phyloP scores from a whole-genome alignment of 257 asterid genomes.

The Datura wrightii region DNA sequence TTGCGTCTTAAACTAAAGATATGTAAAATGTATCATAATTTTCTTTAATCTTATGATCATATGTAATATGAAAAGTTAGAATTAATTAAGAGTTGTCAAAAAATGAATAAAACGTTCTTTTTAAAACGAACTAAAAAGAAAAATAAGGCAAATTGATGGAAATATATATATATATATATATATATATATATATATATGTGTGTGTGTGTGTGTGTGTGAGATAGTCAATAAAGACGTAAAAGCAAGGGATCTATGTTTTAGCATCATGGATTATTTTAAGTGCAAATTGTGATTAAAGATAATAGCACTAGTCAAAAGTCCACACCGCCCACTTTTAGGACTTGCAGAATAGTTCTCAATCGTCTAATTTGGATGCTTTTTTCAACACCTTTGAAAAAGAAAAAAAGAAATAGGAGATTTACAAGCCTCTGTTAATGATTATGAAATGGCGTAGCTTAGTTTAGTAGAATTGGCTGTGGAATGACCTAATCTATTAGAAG shows the following conservation, averaged over 20 bases:
- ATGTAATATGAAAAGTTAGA: too few relatives aligned
- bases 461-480: neutral
- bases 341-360: neutral
- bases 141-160: too few relatives aligned
- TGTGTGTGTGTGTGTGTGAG: too few relatives aligned
- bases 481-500: neutral
- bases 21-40: too few relatives aligned
- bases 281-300: conserved; percentile 6
- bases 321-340: conserved; percentile 27
- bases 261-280: neutral
- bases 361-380: conserved; percentile 6
- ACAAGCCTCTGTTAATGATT: neutral
- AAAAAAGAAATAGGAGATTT: neutral
- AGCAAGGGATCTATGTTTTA: neutral
- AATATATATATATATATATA: too few relatives aligned
- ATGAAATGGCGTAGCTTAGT: neutral
- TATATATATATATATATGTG: too few relatives aligned
- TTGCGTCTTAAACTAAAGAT: too few relatives aligned
- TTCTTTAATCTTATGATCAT: too few relatives aligned
- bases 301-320: conserved; percentile 17
- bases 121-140: too few relatives aligned
- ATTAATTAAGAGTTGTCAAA: too few relatives aligned
- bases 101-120: too few relatives aligned
- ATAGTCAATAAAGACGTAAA: conserved; percentile 12
- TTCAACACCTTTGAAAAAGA: neutral